These are phyloP conservation scores for Claviceps cyperi DNA, from an alignment of 2,329 filamentous ascomycete species.

Conservation along the genomic window DNA sequence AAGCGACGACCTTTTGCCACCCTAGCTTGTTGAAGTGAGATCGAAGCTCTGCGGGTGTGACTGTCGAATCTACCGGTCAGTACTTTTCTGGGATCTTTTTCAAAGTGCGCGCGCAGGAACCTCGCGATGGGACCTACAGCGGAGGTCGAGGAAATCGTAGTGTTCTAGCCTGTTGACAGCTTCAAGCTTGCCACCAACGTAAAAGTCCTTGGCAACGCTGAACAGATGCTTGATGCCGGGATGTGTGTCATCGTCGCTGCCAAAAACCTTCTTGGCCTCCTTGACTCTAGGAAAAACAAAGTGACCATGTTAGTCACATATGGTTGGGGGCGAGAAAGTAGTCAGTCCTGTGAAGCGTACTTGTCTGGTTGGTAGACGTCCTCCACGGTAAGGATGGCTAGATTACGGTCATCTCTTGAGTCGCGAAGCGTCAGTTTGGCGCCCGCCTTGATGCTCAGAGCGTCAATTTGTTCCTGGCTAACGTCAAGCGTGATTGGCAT, in stretches of 20 bases:
- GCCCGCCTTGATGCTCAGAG: conserved; percentile 62
- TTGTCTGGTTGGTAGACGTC: conserved; percentile 95
- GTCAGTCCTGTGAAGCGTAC: conserved; percentile 34
- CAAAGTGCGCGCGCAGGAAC: neutral
- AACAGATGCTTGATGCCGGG: conserved; percentile 86
- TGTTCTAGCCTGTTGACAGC: conserved; percentile 91
- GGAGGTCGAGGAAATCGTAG: conserved; percentile 95
- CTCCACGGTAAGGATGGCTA: conserved; percentile 89
- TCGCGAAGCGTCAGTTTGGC: conserved; percentile 80
- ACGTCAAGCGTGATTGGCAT: conserved; percentile 96
- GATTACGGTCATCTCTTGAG: conserved; percentile 87
- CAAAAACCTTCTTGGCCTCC: conserved; percentile 90
- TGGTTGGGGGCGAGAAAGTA: neutral
- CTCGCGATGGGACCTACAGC: conserved; percentile 46
- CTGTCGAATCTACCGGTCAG: conserved; percentile 25
- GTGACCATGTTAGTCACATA: neutral
- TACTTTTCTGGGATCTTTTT: neutral
- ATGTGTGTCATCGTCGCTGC: conserved; percentile 76
- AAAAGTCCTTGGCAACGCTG: conserved; percentile 69
- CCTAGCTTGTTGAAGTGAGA: conserved; percentile 98
- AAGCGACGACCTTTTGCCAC: conserved; percentile 94
- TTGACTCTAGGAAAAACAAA: conserved; percentile 42
- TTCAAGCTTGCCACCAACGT: conserved; percentile 91
- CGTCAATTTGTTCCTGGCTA: conserved; percentile 57
- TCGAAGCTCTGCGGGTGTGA: conserved; percentile 87